phyloP scores from a whole-genome alignment of 352 stramenopile species.

The Peronospora farinosa region DNA sequence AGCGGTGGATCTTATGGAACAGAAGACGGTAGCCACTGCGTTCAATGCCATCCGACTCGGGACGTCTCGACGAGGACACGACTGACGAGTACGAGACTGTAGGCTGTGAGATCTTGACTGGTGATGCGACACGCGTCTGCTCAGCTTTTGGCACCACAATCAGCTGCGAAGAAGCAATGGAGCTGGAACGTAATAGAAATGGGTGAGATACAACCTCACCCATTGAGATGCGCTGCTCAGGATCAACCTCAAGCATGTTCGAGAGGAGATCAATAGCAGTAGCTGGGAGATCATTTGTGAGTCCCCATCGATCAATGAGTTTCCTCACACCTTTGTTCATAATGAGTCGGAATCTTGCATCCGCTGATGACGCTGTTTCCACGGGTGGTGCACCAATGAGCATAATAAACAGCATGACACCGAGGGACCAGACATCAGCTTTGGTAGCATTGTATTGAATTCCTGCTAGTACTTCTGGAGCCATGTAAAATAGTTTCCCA shows the following conservation, averaged over 20 bases:
- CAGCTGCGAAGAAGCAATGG: constrained; percentile 11
- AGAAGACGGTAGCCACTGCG: constrained; percentile 28
- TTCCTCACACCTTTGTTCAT: constrained; percentile 47
- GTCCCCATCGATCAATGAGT: constrained; percentile 61
- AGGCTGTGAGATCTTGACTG: constrained; percentile 16
- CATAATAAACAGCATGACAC: constrained; percentile 85
- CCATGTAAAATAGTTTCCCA: constrained; percentile 86
- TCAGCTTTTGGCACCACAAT: constrained; percentile 7
- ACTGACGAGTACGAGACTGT: constrained; percentile 21
- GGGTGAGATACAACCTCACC: constrained; percentile 52
- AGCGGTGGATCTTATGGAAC: constrained; percentile 39
- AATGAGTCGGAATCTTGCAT: constrained; percentile 65
- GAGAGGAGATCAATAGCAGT: constrained; percentile 57
- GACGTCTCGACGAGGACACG: constrained; percentile 11
- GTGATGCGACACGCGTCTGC: constrained; percentile 6
- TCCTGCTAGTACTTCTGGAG: constrained; percentile 65
- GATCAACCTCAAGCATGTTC: constrained; percentile 57
- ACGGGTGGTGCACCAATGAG: constrained; percentile 59
- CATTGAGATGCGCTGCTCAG: constrained; percentile 50
- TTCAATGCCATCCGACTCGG: constrained; percentile 23
- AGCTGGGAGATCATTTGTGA: constrained; percentile 46
- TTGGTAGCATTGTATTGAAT: constrained; percentile 64
- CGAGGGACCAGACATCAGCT: constrained; percentile 80
- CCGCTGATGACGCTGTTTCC: constrained; percentile 44
- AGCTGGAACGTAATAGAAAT: constrained; percentile 37